A percentile compares a stretch with the other conserved stretches of the same genome.
These are phyloP conservation scores for Boletus rubroflammeus DNA, from an alignment of 768 basidiomycete species.

Conservation along the genomic window DNA sequence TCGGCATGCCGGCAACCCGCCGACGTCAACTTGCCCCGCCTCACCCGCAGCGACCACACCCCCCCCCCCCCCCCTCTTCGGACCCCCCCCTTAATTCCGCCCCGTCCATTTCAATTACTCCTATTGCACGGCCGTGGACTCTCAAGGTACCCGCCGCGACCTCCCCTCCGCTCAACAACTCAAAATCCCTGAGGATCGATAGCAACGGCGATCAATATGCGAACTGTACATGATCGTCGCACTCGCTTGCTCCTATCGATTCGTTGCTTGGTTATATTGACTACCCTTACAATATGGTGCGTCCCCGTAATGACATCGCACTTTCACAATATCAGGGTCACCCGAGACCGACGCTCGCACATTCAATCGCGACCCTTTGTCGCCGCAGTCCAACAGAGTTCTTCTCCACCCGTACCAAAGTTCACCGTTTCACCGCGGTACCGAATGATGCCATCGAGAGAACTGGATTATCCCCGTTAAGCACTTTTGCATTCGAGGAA, in stretches of 20 bases:
- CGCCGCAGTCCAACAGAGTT: background rate
- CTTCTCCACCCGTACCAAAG: background rate
- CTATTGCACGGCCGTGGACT: no score
- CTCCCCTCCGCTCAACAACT: no score
- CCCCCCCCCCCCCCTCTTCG: background rate
- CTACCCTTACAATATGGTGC: no score
- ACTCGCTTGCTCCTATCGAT: no score
- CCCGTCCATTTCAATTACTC: background rate
- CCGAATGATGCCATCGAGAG: background rate
- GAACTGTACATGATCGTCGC: background rate
- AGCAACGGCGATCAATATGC: background rate
- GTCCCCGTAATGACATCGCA: no score
- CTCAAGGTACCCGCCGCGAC: no score
- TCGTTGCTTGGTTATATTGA: no score
- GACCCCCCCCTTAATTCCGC: background rate
- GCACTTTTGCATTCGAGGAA: background rate
- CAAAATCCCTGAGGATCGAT: background rate
- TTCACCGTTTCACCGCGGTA: background rate
- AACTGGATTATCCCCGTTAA: background rate
- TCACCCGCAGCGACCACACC: no score
- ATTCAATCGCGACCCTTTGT: no score
- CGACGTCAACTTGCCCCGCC: background rate
- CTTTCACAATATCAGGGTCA: no score
- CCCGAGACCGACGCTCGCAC: no score
- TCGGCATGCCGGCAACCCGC: constrained; percentile 25